Conservation (phyloP, 768 basidiomycete species). For the Vararia minispora region DNA sequence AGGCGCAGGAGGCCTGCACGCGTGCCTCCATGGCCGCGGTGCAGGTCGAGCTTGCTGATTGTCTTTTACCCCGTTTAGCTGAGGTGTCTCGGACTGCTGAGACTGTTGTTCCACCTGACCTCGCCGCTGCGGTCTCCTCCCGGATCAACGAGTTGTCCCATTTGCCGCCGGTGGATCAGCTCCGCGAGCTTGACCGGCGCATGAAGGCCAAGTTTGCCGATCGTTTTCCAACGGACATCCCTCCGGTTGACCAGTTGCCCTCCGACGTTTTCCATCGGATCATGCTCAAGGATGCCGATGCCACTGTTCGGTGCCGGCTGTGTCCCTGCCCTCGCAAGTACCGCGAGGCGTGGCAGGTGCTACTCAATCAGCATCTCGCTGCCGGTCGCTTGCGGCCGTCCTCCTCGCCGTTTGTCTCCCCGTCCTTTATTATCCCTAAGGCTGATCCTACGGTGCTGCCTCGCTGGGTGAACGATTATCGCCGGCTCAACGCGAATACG, state of each 20-base stretch:
- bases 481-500: constrained; percentile 11
- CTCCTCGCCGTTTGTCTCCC: constrained; percentile 20
- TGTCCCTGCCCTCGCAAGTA: constrained; percentile 27
- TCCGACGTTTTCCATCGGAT: constrained; percentile 12
- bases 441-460: constrained; percentile 7
- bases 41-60: neutral
- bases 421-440: constrained; percentile 23
- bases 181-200: neutral
- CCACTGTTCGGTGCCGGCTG: constrained; percentile 13
- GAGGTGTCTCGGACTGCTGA: neutral
- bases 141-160: neutral
- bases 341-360: constrained; percentile 19
- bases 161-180: neutral
- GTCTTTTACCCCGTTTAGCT: neutral
- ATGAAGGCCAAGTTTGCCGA: constrained; percentile 7
- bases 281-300: constrained; percentile 11
- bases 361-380: constrained; percentile 24
- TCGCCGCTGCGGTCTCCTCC: neutral
- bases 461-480: constrained; percentile 15
- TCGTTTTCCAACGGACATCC: constrained; percentile 15
- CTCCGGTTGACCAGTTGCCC: constrained; percentile 13
- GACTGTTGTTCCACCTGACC: neutral
- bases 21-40: too few species aligned
- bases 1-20: too few species aligned
- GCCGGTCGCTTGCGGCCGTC: constrained; percentile 23